Base-by-base conservation (phyloP, 495 filamentous ascomycete genomes). In the Saxophila tyrrhenica region DNA sequence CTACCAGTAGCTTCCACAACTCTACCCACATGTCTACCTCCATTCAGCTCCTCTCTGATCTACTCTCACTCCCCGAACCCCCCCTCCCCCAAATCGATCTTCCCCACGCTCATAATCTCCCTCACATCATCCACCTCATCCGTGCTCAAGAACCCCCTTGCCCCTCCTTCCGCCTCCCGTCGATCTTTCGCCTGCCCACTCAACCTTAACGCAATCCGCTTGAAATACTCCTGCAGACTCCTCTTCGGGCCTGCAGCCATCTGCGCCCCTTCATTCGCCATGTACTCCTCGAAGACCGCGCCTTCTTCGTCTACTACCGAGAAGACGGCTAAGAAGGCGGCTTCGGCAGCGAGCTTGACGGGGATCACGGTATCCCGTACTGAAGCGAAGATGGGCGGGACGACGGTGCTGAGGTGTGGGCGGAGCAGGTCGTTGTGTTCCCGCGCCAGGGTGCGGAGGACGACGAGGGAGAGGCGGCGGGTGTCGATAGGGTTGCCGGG, bases 221-320 rank as follows among this genome's bases (percentile, higher is more conserved):
- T 95, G 72, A 97, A 97, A 71, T 98, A 98, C 62, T 98, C 92
- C 43, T 83, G 79, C 87, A 97, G 96, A 65, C 86, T 90, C 52
- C 92, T 73, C 76, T 94, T 94, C 25, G 77, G 78, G 9, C 77
- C 82, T 0, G 85, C 72, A 2, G 78, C 72, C 32, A 95, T 68
- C 0, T 78, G 80, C 48, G 72, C 51, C 19, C 81, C 77, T 32
- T 78, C 71, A 15, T 76, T 78, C 3, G 77, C 70, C 67, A 97
- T 81, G 63, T 89, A 98, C 73, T 89, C 89, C 52, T 98, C 91
- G 62, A 96, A 97, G 21, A 95, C 83, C 56, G 82, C 83, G 39
- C 74, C 75, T 59, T 96, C 92, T 52, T 83, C 79, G 24, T 95
- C 87, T 0, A 89, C 88, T 0, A 97, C 89, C 1, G 79, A 78